These are phyloP conservation scores for Daedalea quercina DNA, from an alignment of 768 basidiomycete genomes.

Conservation along the genomic window DNA sequence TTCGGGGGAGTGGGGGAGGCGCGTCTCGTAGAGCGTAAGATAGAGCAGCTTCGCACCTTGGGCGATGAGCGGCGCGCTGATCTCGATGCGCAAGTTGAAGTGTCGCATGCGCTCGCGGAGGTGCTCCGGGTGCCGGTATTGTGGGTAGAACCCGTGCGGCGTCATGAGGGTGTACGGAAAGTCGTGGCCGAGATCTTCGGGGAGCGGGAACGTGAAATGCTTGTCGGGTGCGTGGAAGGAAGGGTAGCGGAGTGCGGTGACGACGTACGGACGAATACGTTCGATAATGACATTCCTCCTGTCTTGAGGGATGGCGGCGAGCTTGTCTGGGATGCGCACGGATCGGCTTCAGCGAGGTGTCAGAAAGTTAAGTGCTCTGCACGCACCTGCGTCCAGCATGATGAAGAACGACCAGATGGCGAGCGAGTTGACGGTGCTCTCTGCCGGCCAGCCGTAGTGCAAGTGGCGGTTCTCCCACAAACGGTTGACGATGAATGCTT, in stretches of 20 bases:
- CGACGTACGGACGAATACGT: constrained; percentile 37
- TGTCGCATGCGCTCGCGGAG: constrained; percentile 13
- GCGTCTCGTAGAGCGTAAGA: constrained; percentile 48
- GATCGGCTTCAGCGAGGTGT: background rate
- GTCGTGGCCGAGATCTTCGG: constrained; percentile 13
- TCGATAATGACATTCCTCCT: constrained; percentile 24
- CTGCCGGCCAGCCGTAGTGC: constrained; percentile 51
- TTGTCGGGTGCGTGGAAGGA: constrained; percentile 52
- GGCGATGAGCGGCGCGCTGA: constrained; percentile 40
- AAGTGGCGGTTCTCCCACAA: constrained; percentile 33
- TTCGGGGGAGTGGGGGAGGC: constrained; percentile 31
- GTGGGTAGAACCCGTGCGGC: constrained; percentile 41
- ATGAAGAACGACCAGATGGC: constrained; percentile 64
- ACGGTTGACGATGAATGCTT: constrained; percentile 36
- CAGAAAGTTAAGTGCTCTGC: background rate
- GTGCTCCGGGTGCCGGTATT: constrained; percentile 28
- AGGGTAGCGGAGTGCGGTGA: constrained; percentile 42
- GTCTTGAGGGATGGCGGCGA: constrained; percentile 8
- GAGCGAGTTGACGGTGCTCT: constrained; percentile 41
- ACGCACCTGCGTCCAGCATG: constrained; percentile 43
- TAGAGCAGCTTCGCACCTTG: constrained; percentile 58
- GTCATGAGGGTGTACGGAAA: constrained; percentile 26
- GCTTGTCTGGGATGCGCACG: constrained; percentile 10
- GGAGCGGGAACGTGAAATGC: constrained; percentile 50
- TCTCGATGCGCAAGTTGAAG: constrained; percentile 14